Evolutionary conservation across 257 asterid genomes (phyloP).

Genomic region (Petunia secreta): DNA sequence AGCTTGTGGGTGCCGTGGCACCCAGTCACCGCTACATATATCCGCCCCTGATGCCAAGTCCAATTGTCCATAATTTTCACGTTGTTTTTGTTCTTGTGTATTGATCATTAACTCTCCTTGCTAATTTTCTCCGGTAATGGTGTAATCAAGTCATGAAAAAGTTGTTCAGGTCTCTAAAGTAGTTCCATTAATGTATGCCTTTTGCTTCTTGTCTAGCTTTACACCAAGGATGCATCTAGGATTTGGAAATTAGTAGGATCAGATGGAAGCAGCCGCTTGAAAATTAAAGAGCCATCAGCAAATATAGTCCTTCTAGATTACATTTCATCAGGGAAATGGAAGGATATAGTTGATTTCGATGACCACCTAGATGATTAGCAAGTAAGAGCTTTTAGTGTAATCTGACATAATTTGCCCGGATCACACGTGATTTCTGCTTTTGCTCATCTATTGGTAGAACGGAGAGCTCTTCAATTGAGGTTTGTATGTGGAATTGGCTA

Average conservation of each 20-base stretch:
- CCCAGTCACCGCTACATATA: no score
- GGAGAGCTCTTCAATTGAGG: slow-evolving; percentile 58
- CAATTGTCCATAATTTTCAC: no score
- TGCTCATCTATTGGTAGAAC: slow-evolving; percentile 75
- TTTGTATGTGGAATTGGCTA: not conserved
- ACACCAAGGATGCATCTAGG: slow-evolving; percentile 78
- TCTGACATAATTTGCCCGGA: not conserved
- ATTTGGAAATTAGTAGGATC: slow-evolving; percentile 75
- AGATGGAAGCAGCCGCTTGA: slow-evolving; percentile 59
- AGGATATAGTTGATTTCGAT: slow-evolving; percentile 60
- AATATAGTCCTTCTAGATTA: slow-evolving; percentile 72
- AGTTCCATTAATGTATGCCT: not conserved
- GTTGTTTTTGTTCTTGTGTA: no score
- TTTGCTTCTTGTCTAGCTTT: slow-evolving; percentile 45
- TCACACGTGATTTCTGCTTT: slow-evolving; percentile 25
- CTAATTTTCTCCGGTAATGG: no score
- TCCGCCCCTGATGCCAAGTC: no score
- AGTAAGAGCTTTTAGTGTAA: slow-evolving; percentile 48
- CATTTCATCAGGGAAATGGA: slow-evolving; percentile 83
- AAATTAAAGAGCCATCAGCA: slow-evolving; percentile 77
- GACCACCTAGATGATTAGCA: slow-evolving; percentile 95
- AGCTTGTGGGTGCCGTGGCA: no score
- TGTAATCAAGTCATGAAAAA: no score
- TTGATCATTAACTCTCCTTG: no score
- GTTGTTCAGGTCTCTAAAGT: no score